phyloP scores from a whole-genome alignment of 208 protist genomes.

The Sergeia podlipaevii region DNA sequence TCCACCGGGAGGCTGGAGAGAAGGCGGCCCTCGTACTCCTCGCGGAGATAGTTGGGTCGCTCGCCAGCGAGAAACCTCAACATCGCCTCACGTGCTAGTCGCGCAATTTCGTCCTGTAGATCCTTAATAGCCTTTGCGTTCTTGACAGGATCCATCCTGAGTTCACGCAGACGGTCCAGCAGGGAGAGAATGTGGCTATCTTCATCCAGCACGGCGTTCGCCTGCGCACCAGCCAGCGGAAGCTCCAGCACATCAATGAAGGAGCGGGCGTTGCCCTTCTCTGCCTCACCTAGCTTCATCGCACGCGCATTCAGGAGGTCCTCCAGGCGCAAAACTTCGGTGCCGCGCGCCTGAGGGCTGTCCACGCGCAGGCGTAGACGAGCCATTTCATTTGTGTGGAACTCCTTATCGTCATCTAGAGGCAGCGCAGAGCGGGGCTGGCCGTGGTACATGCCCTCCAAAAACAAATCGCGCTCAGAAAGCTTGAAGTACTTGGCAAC shows the following conservation, averaged over 20 bases:
- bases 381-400: conserved; percentile 59
- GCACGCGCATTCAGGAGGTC: conserved; percentile 46
- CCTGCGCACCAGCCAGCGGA: conserved; percentile 61
- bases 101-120: conserved; percentile 12
- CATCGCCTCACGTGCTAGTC: conserved; percentile 39
- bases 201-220: conserved; percentile 55
- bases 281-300: conserved; percentile 31
- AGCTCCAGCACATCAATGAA: conserved; percentile 69
- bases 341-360: conserved; percentile 35
- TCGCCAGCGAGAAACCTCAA: conserved; percentile 30
- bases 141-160: conserved; percentile 30
- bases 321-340: conserved; percentile 48
- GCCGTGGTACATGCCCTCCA: conserved; percentile 50
- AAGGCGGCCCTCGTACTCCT: conserved; percentile 31
- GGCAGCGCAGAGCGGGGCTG: conserved; percentile 66
- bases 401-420: conserved; percentile 60
- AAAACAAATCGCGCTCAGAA: conserved; percentile 50
- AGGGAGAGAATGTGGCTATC: conserved; percentile 33
- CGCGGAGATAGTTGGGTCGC: conserved; percentile 30
- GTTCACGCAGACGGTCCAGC: conserved; percentile 30
- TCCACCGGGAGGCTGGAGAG: conserved; percentile 31
- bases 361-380: conserved; percentile 44
- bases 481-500: conserved; percentile 64
- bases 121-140: conserved; percentile 17
- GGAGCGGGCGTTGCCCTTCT: conserved; percentile 49